These are phyloP conservation scores for Rosa persica DNA, from an alignment of 306 rosid species.

Conservation along the genomic window DNA sequence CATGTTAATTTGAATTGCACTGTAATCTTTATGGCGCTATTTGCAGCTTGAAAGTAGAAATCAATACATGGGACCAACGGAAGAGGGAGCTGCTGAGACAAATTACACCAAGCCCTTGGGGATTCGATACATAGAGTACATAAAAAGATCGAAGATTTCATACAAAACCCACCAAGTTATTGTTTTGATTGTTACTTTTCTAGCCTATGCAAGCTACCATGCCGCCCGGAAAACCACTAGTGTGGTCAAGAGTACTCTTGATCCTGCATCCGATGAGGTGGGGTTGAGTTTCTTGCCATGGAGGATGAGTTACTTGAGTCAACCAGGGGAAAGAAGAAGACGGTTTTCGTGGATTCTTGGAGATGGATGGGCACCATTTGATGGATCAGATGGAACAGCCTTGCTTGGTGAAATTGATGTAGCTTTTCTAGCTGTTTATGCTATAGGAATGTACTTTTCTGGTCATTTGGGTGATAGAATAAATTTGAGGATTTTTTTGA, in stretches of 20 bases:
- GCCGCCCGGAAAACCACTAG: slow-evolving; percentile 94
- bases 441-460: slow-evolving; percentile 93
- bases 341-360: slow-evolving; percentile 40
- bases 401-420: slow-evolving; percentile 89
- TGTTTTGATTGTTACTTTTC: slow-evolving; percentile 75
- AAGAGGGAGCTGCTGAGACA: slow-evolving; percentile 39
- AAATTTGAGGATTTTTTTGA: slow-evolving; percentile 74
- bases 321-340: slow-evolving; percentile 29
- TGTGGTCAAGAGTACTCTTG: slow-evolving; percentile 89
- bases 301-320: slow-evolving; percentile 21
- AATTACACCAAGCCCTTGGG: slow-evolving; percentile 57
- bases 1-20: not conserved
- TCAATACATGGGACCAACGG: slow-evolving; percentile 49
- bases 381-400: slow-evolving; percentile 72
- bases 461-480: slow-evolving; percentile 88
- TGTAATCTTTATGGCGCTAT: not conserved
- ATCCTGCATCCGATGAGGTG: slow-evolving; percentile 57
- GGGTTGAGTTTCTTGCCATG: slow-evolving; percentile 40
- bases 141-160: slow-evolving; percentile 63
- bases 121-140: slow-evolving; percentile 46
- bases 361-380: slow-evolving; percentile 91
- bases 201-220: slow-evolving; percentile 89
- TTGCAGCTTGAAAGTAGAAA: slow-evolving; percentile 32
- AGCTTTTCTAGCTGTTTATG: slow-evolving; percentile 85
- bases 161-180: slow-evolving; percentile 79